These are phyloP conservation scores for Chlorencoelia australis DNA, from an alignment of 2,329 filamentous ascomycete genomes.

Conservation along the genomic window DNA sequence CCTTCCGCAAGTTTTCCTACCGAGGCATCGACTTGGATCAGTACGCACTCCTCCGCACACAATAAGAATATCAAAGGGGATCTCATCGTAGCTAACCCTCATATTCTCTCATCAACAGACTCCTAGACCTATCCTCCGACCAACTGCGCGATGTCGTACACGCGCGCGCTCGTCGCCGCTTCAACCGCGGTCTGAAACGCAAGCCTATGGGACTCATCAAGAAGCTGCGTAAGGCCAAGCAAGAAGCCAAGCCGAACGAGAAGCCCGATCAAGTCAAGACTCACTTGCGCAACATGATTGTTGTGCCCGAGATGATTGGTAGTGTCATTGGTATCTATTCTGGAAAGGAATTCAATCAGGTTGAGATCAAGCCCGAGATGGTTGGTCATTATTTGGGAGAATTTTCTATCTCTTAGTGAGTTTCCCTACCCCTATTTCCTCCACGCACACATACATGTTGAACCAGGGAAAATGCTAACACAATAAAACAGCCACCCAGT, in stretches of 20 bases:
- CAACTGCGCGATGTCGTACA: slow-evolving; percentile 99
- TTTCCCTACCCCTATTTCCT: slow-evolving; percentile 25
- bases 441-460: not conserved
- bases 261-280: slow-evolving; percentile 99
- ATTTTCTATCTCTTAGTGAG: slow-evolving; percentile 99
- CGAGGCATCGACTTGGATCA: slow-evolving; percentile 98
- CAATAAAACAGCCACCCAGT: slow-evolving; percentile 73
- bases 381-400: slow-evolving; percentile 98
- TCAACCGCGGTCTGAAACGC: slow-evolving; percentile 99
- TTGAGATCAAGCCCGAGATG: slow-evolving; percentile 99
- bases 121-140: slow-evolving; percentile 96
- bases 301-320: slow-evolving; percentile 99
- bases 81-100: slow-evolving; percentile 25
- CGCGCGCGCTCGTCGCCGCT: slow-evolving; percentile 94
- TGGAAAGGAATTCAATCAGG: slow-evolving; percentile 99
- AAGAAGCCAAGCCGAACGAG: slow-evolving; percentile 98
- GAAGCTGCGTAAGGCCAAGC: slow-evolving; percentile 99
- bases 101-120: slow-evolving; percentile 45
- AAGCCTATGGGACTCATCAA: slow-evolving; percentile 99
- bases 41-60: slow-evolving; percentile 47
- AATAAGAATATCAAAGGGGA: slow-evolving; percentile 27
- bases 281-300: slow-evolving; percentile 98
- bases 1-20: slow-evolving; percentile 99
- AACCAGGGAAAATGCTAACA: not conserved
- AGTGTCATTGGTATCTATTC: slow-evolving; percentile 98